Conservation (phyloP, 2,329 filamentous ascomycete genomes). For the Sporothrix mexicana region DNA sequence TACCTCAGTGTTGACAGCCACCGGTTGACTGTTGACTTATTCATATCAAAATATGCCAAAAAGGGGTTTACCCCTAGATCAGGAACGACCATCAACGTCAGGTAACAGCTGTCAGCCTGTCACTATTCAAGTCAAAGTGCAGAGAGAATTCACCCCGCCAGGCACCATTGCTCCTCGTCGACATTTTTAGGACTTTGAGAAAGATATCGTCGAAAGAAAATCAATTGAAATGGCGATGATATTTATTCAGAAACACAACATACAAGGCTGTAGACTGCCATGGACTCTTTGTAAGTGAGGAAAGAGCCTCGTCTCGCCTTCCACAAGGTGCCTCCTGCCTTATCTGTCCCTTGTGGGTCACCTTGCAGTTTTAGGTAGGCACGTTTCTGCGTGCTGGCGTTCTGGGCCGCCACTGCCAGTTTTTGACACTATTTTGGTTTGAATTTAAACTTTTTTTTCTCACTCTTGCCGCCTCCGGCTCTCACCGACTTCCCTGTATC, state of each 20-base stretch:
- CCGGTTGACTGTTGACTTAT: background rate
- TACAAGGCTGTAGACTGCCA: background rate
- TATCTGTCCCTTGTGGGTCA: slow-evolving; percentile 23
- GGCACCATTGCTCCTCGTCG: background rate
- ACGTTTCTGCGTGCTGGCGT: background rate
- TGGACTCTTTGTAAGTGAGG: background rate
- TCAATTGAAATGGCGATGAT: background rate
- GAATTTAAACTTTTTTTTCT: slow-evolving; percentile 24
- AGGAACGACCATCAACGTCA: background rate
- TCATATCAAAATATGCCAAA: background rate
- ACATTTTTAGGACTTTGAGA: background rate
- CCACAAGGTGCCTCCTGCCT: background rate
- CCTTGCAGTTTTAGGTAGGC: slow-evolving; percentile 4
- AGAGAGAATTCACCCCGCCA: background rate
- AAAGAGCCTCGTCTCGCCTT: background rate
- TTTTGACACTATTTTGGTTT: slow-evolving; percentile 28
- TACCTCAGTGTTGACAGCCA: background rate
- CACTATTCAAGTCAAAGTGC: background rate
- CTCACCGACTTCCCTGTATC: slow-evolving; percentile 27
- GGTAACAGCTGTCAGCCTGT: background rate
- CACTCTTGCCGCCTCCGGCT: background rate
- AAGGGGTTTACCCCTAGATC: background rate
- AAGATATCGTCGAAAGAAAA: background rate
- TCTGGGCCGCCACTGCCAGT: slow-evolving; percentile 10
- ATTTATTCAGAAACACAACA: background rate